These are phyloP conservation scores for Hypomyces rosellus DNA, from an alignment of 2,329 filamentous ascomycete species.

Conservation along the genomic window DNA sequence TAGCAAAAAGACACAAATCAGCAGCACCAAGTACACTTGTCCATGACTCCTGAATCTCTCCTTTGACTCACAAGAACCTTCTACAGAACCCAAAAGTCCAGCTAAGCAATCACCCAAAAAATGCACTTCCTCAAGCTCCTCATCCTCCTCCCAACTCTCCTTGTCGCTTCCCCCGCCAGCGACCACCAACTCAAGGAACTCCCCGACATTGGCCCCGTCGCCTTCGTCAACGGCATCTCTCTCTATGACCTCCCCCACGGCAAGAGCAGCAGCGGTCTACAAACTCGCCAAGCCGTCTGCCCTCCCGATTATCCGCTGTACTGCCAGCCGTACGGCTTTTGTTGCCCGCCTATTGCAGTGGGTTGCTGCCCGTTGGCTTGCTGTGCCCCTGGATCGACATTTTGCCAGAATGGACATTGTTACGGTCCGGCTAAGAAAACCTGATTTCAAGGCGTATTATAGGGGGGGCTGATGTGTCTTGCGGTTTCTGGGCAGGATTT, in stretches of 20 bases:
- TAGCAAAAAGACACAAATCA: too few species aligned
- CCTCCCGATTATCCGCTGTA: conserved; percentile 1
- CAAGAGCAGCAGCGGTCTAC: not conserved
- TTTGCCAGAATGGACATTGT: conserved; percentile 9
- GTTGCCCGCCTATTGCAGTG: conserved; percentile 1
- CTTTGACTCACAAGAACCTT: too few species aligned
- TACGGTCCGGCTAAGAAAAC: conserved; percentile 1
- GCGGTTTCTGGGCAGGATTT: too few species aligned
- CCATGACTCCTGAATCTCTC: too few species aligned
- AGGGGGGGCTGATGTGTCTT: not conserved
- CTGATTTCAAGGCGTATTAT: not conserved
- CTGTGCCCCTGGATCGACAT: not conserved
- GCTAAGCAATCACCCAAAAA: not conserved
- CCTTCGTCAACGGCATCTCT: not conserved
- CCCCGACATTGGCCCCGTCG: not conserved
- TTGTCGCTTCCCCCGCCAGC: not conserved
- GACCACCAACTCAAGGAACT: not conserved
- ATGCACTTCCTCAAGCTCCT: not conserved
- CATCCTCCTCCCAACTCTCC: not conserved
- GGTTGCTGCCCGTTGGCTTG: conserved; percentile 10
- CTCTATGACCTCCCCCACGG: not conserved
- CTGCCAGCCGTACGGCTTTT: conserved; percentile 7
- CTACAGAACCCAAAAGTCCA: too few species aligned
- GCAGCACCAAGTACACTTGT: too few species aligned
- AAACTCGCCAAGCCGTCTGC: not conserved